Evolutionary conservation across 2,329 filamentous ascomycete genomes (phyloP).

Genomic region (Ramularia endophylla): DNA sequence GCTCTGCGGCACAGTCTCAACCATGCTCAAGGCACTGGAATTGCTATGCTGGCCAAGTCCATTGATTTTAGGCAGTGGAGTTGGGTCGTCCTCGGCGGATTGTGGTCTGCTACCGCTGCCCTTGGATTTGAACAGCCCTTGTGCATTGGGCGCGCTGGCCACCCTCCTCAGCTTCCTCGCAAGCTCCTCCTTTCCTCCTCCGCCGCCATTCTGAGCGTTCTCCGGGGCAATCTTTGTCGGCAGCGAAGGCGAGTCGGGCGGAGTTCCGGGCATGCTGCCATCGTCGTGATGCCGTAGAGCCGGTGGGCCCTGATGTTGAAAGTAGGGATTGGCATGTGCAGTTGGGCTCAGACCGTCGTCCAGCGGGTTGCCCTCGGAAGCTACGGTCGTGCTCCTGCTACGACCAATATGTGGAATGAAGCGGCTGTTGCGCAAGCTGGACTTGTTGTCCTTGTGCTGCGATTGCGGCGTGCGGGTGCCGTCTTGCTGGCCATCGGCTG

Average conservation of each 20-base stretch:
- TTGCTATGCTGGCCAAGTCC: constrained; percentile 43
- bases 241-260: constrained; percentile 79
- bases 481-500: constrained; percentile 32
- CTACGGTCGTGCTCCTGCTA: constrained; percentile 82
- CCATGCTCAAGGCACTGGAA: constrained; percentile 46
- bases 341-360: constrained; percentile 89
- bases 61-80: constrained; percentile 45
- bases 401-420: constrained; percentile 85
- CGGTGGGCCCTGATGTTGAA: constrained; percentile 90
- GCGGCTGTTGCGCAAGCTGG: constrained; percentile 72
- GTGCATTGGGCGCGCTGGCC: constrained; percentile 93
- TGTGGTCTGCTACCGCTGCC: constrained; percentile 44
- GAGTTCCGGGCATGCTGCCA: constrained; percentile 84
- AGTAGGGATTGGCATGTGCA: constrained; percentile 93
- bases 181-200: constrained; percentile 85
- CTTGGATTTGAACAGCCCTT: constrained; percentile 67
- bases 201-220: constrained; percentile 57
- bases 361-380: constrained; percentile 84
- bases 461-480: constrained; percentile 46
- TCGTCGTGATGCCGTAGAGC: constrained; percentile 92
- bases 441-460: constrained; percentile 42
- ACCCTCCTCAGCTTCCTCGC: constrained; percentile 89
- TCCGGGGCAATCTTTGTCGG: constrained; percentile 62
- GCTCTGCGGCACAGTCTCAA: constrained; percentile 38
- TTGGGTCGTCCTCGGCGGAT: constrained; percentile 68